Base-by-base conservation (phyloP, 768 basidiomycete species). In the Hygrocybe coccinea region DNA sequence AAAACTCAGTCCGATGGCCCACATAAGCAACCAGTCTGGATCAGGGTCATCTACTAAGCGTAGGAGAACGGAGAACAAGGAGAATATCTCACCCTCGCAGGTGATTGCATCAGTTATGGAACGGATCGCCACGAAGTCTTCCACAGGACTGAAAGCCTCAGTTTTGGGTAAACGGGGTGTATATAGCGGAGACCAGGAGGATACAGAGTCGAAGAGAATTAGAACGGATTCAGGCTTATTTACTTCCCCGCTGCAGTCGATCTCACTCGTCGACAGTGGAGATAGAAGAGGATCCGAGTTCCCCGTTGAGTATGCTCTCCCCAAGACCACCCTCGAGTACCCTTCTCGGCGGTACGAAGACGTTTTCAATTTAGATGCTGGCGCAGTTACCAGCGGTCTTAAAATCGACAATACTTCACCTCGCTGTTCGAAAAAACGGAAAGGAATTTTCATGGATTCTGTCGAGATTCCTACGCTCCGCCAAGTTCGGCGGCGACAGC, bases 31-130 rank as follows among this genome's bases (percentile, higher is more conserved):
- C 17, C 15, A 12, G 5, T 22, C 44, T 5, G 22, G 5, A 19
- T n/a, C 11, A 22, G 44, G 44, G 22, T 19, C n/a, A 5, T 17
- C 44, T 22, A n/a, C 5, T 12, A 75, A 76, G 56, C 71, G 74
- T 50, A 50, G 67, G 25, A 67, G 64, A 14, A 60, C 62, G 6
- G 64, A 63, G 0, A 69, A 85, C 65, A 88, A 89, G 69, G 87
- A 89, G 65, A 89, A 89, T 62, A 56, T 67, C 33, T 78, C 78
- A 0, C 83, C 81, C 34, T 58, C 67, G 4, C 61, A 61, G 8
- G 55, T 63, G 25, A 66, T 71, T 46, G 54, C 72, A 1, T 70
- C 79, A 36, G 71, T 79, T 19, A 58, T 71, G 29, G 83, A 85
- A 55, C 75, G 78, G 29, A 74, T 80, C 46, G 74, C 71, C 1